These are phyloP conservation scores for Berkeleyomyces rouxiae DNA, from an alignment of 2,329 filamentous ascomycete genomes.

Conservation along the genomic window DNA sequence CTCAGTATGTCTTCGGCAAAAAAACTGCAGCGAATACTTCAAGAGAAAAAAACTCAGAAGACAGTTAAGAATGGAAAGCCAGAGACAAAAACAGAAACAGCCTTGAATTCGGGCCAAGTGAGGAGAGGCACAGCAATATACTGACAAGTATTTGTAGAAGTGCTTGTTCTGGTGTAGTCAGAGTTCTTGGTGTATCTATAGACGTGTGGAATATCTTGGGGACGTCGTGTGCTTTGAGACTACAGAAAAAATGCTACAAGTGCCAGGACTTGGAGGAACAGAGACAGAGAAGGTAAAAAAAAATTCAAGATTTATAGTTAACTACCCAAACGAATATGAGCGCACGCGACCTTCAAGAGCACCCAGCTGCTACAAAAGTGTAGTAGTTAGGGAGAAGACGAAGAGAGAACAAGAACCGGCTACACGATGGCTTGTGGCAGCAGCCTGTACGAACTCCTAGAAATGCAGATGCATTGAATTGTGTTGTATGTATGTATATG, in stretches of 20 bases:
- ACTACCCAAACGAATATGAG: too few relatives aligned
- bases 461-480: too few relatives aligned
- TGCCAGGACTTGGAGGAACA: too few relatives aligned
- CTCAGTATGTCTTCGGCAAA: neutral
- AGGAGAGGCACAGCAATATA: neutral
- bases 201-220: neutral
- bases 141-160: neutral
- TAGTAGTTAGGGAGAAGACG: neutral
- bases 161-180: neutral
- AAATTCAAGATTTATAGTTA: too few relatives aligned
- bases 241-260: too few relatives aligned
- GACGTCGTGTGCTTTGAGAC: too few relatives aligned
- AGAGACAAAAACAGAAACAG: conserved; percentile 1
- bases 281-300: too few relatives aligned
- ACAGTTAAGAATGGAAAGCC: neutral
- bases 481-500: too few relatives aligned
- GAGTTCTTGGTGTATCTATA: neutral
- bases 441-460: too few relatives aligned
- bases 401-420: neutral
- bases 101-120: neutral
- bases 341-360: too few relatives aligned
- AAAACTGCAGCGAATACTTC: neutral
- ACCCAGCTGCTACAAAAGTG: neutral
- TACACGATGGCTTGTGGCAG: too few relatives aligned
- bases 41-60: neutral